A percentile compares a stretch with the other conserved stretches of the same genome.
These are phyloP conservation scores for Neonectria hederae DNA, from an alignment of 2,329 filamentous ascomycete genomes.

Conservation along the genomic window DNA sequence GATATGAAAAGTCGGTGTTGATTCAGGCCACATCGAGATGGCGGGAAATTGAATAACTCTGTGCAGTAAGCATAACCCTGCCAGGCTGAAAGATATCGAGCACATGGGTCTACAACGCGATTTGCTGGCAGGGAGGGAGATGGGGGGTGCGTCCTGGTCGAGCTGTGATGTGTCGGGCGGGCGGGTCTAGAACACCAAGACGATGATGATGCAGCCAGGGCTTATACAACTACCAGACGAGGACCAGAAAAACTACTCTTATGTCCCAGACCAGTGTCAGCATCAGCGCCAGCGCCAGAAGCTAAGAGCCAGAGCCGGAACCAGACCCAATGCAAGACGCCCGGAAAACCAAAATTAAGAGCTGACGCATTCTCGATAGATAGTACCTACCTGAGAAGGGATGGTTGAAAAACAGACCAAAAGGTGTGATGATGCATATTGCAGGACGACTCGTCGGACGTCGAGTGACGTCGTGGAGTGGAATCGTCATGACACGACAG, in stretches of 20 bases:
- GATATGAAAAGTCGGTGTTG: slow-evolving; percentile 25
- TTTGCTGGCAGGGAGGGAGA: not conserved
- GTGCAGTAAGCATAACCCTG: not conserved
- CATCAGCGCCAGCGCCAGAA: not conserved
- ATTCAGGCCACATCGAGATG: not conserved
- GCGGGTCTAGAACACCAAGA: not conserved
- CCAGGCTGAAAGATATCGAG: not conserved
- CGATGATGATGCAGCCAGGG: not conserved
- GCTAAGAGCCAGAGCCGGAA: not conserved
- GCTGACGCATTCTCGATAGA: no score
- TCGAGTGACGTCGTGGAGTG: slow-evolving; percentile 1
- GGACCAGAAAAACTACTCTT: not conserved
- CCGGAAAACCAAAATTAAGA: not conserved
- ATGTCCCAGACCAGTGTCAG: not conserved
- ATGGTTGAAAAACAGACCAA: not conserved
- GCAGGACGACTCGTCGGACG: not conserved
- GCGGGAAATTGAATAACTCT: not conserved
- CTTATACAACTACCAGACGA: not conserved
- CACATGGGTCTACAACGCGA: not conserved
- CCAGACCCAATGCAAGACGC: not conserved
- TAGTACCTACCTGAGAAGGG: no score
- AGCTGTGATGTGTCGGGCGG: not conserved
- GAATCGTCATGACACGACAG: not conserved
- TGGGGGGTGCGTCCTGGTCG: no score
- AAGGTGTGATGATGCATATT: not conserved